Conservation (phyloP, 768 basidiomycete genomes). For the Serpula lacrymans region DNA sequence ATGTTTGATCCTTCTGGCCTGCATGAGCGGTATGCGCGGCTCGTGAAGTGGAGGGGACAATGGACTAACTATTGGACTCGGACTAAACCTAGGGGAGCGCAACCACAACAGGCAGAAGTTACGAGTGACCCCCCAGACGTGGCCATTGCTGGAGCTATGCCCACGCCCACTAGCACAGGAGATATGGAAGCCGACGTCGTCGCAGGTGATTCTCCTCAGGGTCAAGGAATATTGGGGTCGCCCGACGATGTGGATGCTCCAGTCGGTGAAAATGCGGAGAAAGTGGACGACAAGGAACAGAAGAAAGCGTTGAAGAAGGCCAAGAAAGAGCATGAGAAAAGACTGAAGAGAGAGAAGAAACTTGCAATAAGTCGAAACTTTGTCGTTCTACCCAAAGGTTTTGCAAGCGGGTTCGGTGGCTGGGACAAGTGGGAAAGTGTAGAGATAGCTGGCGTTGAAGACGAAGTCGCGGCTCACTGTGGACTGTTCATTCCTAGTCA, state of each 20-base stretch:
- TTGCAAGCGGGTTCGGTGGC: constrained; percentile 40
- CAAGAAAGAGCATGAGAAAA: constrained; percentile 15
- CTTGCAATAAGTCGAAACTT: constrained; percentile 41
- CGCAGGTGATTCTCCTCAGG: too few relatives aligned
- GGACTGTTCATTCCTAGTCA: constrained; percentile 49
- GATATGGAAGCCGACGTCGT: too few relatives aligned
- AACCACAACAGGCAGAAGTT: too few relatives aligned
- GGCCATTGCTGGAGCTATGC: too few relatives aligned
- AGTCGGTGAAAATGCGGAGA: constrained; percentile 12
- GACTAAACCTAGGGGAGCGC: constrained; percentile 27
- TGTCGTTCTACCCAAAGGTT: constrained; percentile 47
- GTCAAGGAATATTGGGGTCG: constrained; percentile 2
- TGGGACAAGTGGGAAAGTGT: constrained; percentile 50
- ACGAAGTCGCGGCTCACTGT: constrained; percentile 56
- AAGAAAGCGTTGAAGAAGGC: constrained; percentile 18
- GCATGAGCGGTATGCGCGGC: constrained; percentile 42
- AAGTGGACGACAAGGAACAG: constrained; percentile 10
- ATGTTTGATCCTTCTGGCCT: constrained; percentile 57
- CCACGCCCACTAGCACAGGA: too few relatives aligned
- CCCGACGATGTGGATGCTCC: constrained; percentile 6
- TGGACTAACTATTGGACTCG: constrained; percentile 66
- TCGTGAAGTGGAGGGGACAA: constrained; percentile 47
- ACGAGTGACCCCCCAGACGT: too few relatives aligned
- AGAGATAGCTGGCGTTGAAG: constrained; percentile 44
- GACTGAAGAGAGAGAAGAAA: constrained; percentile 15